phyloP scores from a whole-genome alignment of 306 rosid genomes.

The Begonia masoniana region DNA sequence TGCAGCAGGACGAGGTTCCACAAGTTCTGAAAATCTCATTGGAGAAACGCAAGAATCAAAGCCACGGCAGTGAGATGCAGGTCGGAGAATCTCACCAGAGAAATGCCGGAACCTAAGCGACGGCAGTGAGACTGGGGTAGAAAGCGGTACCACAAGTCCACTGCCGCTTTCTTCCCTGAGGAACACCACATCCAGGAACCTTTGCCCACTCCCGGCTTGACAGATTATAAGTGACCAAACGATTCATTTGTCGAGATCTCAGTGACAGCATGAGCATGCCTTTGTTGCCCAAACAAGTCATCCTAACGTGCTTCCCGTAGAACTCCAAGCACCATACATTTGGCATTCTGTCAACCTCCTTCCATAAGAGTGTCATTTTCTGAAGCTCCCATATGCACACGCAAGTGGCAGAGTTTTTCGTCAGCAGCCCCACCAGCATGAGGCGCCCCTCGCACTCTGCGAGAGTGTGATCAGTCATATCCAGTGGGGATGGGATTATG shows the following conservation, averaged over 20 bases:
- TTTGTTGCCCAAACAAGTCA: conserved; percentile 88
- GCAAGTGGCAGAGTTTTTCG: conserved; percentile 76
- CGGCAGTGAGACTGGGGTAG: conserved; percentile 49
- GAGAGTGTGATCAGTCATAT: conserved; percentile 40
- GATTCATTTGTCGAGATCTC: conserved; percentile 49
- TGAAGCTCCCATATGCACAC: conserved; percentile 97
- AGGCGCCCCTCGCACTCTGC: conserved; percentile 73
- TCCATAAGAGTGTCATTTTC: conserved; percentile 91
- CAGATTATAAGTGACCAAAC: conserved; percentile 56
- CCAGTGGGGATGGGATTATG: conserved; percentile 51
- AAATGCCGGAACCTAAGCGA: too few relatives aligned
- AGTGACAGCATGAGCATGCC: conserved; percentile 87
- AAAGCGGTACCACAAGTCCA: conserved; percentile 69
- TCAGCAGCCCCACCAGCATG: conserved; percentile 73
- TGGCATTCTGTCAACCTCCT: conserved; percentile 99
- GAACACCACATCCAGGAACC: conserved; percentile 58
- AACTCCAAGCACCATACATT: conserved; percentile 90
- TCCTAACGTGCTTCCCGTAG: conserved; percentile 85
- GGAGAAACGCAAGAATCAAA: too few relatives aligned
- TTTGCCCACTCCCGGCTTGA: conserved; percentile 63
- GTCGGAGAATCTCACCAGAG: too few relatives aligned
- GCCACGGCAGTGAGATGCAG: conserved; percentile 15
- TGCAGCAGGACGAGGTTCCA: too few relatives aligned
- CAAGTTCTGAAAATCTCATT: too few relatives aligned
- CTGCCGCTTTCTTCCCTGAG: conserved; percentile 49